Evolutionary conservation across 306 rosid genomes (phyloP).

Genomic region (Canavalia ensiformis): DNA sequence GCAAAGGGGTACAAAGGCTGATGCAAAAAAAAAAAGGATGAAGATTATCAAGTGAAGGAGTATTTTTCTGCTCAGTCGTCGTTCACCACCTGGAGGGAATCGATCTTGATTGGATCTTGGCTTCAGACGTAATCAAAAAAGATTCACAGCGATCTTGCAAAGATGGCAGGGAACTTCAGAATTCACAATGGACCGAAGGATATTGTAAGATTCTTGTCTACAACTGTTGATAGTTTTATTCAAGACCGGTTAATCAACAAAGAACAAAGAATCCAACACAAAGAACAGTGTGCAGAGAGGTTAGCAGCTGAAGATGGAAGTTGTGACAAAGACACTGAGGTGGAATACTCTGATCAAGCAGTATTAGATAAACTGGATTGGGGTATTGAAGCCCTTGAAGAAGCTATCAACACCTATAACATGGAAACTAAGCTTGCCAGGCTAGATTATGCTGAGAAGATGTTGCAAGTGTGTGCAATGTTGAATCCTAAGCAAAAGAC

Average conservation of each 20-base stretch:
- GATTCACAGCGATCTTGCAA: no score
- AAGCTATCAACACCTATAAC: constrained; percentile 84
- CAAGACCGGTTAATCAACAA: constrained; percentile 72
- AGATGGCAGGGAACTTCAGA: constrained; percentile 66
- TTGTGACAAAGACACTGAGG: constrained; percentile 65
- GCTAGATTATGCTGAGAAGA: constrained; percentile 83
- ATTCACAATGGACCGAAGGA: constrained; percentile 78
- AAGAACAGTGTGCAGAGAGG: constrained; percentile 93
- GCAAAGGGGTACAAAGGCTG: no score
- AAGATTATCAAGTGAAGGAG: no score
- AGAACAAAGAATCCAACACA: constrained; percentile 73
- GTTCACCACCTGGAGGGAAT: no score
- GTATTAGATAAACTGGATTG: constrained; percentile 91
- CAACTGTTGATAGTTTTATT: constrained; percentile 69
- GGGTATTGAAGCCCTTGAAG: constrained; percentile 97
- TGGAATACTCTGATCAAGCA: constrained; percentile 90
- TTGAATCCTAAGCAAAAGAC: constrained; percentile 77
- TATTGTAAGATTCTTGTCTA: constrained; percentile 63
- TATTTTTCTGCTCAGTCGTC: no score
- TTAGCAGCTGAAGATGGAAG: constrained; percentile 92
- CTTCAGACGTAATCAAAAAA: no score
- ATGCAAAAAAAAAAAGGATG: no score
- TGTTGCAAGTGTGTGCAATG: constrained; percentile 95
- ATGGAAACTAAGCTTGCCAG: constrained; percentile 90
- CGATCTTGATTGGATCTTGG: no score